These are phyloP conservation scores for Penicillium arizonense DNA, from an alignment of 495 filamentous ascomycete species.

Conservation along the genomic window DNA sequence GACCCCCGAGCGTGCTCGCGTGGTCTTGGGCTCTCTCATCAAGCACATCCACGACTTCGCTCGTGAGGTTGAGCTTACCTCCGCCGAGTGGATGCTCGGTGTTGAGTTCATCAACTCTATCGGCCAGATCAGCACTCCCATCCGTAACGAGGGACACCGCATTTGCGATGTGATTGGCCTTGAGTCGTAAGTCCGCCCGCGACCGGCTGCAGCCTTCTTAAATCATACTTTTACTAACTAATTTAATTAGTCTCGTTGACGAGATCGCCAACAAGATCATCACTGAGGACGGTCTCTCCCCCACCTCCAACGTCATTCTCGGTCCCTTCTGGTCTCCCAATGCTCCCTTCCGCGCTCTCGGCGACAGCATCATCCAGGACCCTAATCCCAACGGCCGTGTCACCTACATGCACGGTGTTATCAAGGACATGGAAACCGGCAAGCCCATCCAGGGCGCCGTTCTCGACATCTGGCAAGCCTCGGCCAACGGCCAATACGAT, in stretches of 20 bases:
- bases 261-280: slow-evolving; percentile 82
- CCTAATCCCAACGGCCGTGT: slow-evolving; percentile 60
- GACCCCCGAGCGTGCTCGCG: slow-evolving; percentile 62
- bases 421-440: slow-evolving; percentile 70
- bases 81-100: slow-evolving; percentile 78
- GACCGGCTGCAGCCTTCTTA: not conserved
- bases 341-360: slow-evolving; percentile 71
- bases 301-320: slow-evolving; percentile 80
- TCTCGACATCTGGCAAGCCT: slow-evolving; percentile 86
- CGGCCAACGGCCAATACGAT: slow-evolving; percentile 83
- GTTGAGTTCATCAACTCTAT: slow-evolving; percentile 60
- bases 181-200: slow-evolving; percentile 59
- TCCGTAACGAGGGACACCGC: slow-evolving; percentile 75
- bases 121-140: slow-evolving; percentile 54
- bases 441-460: slow-evolving; percentile 67
- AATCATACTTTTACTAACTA: not conserved
- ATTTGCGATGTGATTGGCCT: slow-evolving; percentile 78
- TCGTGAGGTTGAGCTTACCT: slow-evolving; percentile 75
- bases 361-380: slow-evolving; percentile 69
- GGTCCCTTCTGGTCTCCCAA: slow-evolving; percentile 87
- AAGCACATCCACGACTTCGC: slow-evolving; percentile 81
- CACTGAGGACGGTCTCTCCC: slow-evolving; percentile 64
- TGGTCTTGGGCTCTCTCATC: slow-evolving; percentile 65
- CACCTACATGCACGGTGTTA: slow-evolving; percentile 71
- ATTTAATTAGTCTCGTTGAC: slow-evolving; percentile 62